Conservation (phyloP, 2,329 filamentous ascomycete genomes). For the Trichoderma afroharzianum region DNA sequence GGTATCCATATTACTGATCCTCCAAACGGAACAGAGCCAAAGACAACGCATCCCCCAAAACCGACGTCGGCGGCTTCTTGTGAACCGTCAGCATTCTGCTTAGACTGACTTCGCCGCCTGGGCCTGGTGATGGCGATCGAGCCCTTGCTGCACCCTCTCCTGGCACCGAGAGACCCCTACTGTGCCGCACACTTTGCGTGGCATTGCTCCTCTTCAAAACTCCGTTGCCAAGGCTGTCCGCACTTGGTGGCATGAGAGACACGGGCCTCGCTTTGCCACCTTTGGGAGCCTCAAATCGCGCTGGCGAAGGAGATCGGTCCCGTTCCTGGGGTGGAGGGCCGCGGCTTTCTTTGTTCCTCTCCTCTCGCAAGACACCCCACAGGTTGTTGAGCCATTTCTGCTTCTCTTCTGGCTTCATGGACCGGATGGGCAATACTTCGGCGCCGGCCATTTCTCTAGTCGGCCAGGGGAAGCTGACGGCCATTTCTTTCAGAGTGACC, state of each 20-base stretch:
- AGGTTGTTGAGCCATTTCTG: slow-evolving; percentile 32
- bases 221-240: neutral
- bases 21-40: slow-evolving; percentile 23
- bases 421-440: slow-evolving; percentile 34
- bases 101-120: slow-evolving; percentile 17
- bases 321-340: neutral
- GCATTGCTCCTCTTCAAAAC: slow-evolving; percentile 18
- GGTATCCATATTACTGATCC: neutral
- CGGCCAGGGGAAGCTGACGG: slow-evolving; percentile 36
- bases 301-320: slow-evolving; percentile 16
- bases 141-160: neutral
- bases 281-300: slow-evolving; percentile 23
- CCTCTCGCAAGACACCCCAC: slow-evolving; percentile 29
- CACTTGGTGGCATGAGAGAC: neutral
- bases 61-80: slow-evolving; percentile 19
- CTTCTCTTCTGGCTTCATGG: slow-evolving; percentile 35
- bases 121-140: slow-evolving; percentile 14
- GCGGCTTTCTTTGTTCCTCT: slow-evolving; percentile 20
- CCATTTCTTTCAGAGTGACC: slow-evolving; percentile 34
- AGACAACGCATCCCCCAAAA: slow-evolving; percentile 22
- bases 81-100: slow-evolving; percentile 20
- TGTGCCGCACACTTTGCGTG: slow-evolving; percentile 19
- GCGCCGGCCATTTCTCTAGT: slow-evolving; percentile 34
- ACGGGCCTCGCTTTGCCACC: slow-evolving; percentile 31
- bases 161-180: slow-evolving; percentile 17